A percentile compares a stretch with the other conserved stretches of the same genome.
Evolutionary conservation across 306 rosid species (phyloP).

Genomic region (Coriaria nepalensis): DNA sequence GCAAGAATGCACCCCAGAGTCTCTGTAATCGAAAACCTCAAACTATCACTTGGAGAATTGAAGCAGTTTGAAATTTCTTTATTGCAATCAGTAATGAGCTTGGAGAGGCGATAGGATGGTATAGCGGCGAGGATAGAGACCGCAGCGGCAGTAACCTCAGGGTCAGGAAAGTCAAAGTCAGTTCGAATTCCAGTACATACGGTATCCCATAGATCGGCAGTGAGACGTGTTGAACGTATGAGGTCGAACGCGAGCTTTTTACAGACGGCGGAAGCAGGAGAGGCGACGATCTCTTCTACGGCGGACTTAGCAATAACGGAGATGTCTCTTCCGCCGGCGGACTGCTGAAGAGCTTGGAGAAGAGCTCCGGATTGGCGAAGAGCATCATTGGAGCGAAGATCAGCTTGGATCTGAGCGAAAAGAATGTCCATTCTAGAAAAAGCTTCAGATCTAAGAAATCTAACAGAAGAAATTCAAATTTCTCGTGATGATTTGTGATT

Average conservation of each 20-base stretch:
- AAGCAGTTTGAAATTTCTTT: constrained; percentile 77
- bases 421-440: constrained; percentile 62
- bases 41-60: constrained; percentile 64
- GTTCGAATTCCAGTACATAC: constrained; percentile 70
- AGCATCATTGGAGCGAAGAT: constrained; percentile 93
- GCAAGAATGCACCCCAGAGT: constrained; percentile 89
- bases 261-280: constrained; percentile 91
- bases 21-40: constrained; percentile 75
- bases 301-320: constrained; percentile 84
- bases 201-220: constrained; percentile 91
- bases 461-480: constrained; percentile 2
- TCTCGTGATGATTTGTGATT: not conserved
- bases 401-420: constrained; percentile 98
- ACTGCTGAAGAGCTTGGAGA: constrained; percentile 93
- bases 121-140: constrained; percentile 88
- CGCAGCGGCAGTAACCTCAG: constrained; percentile 93
- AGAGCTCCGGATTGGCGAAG: constrained; percentile 96
- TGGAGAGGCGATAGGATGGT: constrained; percentile 65
- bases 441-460: constrained; percentile 17
- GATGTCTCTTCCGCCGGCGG: constrained; percentile 93
- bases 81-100: constrained; percentile 61
- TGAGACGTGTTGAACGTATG: constrained; percentile 91
- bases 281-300: constrained; percentile 90
- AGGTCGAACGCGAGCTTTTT: constrained; percentile 92
- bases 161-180: constrained; percentile 89